Conservation (phyloP, 1,139 yeast species). For the Candida tetrigidarum region DNA sequence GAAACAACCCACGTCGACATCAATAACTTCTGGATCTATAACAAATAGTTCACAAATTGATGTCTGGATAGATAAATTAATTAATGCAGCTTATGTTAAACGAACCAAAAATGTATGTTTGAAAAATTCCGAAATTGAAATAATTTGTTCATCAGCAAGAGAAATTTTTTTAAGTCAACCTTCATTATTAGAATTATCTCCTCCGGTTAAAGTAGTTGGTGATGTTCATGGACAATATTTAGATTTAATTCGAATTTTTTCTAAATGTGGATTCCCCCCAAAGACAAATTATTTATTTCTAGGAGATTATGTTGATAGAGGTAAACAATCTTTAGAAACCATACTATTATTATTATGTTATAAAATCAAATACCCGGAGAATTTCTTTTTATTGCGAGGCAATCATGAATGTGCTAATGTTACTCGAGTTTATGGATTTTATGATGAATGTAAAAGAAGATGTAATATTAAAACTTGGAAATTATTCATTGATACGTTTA, state of each 20-base stretch:
- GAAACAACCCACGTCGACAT: slow-evolving; percentile 17
- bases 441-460: slow-evolving; percentile 86
- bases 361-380: slow-evolving; percentile 82
- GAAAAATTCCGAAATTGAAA: slow-evolving; percentile 84
- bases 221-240: slow-evolving; percentile 87
- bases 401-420: slow-evolving; percentile 87
- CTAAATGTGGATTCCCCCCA: slow-evolving; percentile 82
- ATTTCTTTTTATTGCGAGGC: slow-evolving; percentile 81
- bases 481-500: slow-evolving; percentile 89
- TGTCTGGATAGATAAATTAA: slow-evolving; percentile 82
- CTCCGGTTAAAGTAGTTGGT: slow-evolving; percentile 87
- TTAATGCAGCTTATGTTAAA: slow-evolving; percentile 95
- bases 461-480: slow-evolving; percentile 95
- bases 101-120: slow-evolving; percentile 87
- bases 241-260: slow-evolving; percentile 74
- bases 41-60: slow-evolving; percentile 69
- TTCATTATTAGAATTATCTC: slow-evolving; percentile 70
- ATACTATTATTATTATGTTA: slow-evolving; percentile 70
- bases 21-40: slow-evolving; percentile 17
- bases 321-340: slow-evolving; percentile 82
- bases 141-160: slow-evolving; percentile 82
- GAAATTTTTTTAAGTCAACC: slow-evolving; percentile 79
- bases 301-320: slow-evolving; percentile 89
- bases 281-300: slow-evolving; percentile 75
- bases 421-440: slow-evolving; percentile 84